Percentiles rank a stretch among this genome's conserved stretches.
These are phyloP conservation scores for Paratinospora sagittata DNA, from an alignment of 164 flowering plant species.

Conservation along the genomic window DNA sequence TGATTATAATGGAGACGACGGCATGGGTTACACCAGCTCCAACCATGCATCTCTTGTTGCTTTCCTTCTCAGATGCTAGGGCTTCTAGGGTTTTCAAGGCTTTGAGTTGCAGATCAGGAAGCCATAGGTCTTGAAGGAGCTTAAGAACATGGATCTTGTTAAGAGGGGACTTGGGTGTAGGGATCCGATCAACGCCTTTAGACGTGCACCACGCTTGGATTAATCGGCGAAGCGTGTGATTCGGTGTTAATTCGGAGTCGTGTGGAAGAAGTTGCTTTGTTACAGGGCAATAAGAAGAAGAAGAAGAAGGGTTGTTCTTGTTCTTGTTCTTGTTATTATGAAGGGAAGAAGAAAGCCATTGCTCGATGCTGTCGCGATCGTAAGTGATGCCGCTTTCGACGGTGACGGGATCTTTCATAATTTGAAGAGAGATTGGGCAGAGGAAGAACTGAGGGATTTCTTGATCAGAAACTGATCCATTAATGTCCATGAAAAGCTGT, in stretches of 20 bases:
- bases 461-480: no score
- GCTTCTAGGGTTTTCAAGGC: constrained; percentile 25
- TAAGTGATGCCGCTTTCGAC: constrained; percentile 58
- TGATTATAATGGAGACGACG: constrained; percentile 18
- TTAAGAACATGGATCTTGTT: constrained; percentile 24
- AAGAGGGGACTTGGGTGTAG: constrained; percentile 43
- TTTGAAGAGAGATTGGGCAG: constrained; percentile 68
- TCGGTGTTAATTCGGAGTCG: constrained; percentile 51
- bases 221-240: constrained; percentile 61
- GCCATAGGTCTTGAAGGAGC: constrained; percentile 27
- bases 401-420: constrained; percentile 76
- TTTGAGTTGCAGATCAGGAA: constrained; percentile 17
- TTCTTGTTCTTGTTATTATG: constrained; percentile 17
- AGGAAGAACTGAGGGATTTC: constrained; percentile 52
- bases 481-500: no score
- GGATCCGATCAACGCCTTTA: constrained; percentile 36
- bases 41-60: constrained; percentile 31
- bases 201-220: constrained; percentile 61
- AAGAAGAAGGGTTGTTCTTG: no score
- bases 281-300: constrained; percentile 66
- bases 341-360: constrained; percentile 41
- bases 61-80: constrained; percentile 31
- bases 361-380: constrained; percentile 61
- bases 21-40: constrained; percentile 40
- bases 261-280: constrained; percentile 43